Base-by-base conservation (phyloP, 495 filamentous ascomycete genomes). In the Penicillium angulare region DNA sequence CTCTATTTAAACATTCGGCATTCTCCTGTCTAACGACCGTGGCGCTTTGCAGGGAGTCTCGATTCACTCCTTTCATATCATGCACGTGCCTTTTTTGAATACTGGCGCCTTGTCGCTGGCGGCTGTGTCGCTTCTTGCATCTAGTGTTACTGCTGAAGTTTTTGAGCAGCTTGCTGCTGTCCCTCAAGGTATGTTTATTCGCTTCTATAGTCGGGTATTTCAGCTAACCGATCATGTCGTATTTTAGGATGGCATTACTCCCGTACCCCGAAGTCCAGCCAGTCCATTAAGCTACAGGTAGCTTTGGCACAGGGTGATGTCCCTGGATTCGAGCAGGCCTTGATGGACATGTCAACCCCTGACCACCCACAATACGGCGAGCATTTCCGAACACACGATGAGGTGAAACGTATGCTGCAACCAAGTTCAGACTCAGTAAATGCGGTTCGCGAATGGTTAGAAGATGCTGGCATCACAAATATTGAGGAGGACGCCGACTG, bases 301-400 rank as follows among this genome's bases (percentile, higher is more conserved):
- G 82, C 80, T 15, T 71, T 86, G 7, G 57, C 74, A 33, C 81
- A 86, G 61, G 76, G 82, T 31, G 74, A 85, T 55, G 66, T 76
- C 18, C 73, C 59, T 20, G 69, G 77, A 18, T 84, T 89, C 44
- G 86, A 89, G 63, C 66, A 81, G 47, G 74, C 75, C 31, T 67
- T 89, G 8, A 66, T 81, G 49, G 77, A 81, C 7, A 76, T 88
- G 58, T 83, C 83, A 17, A 80, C 77, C 3, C 86, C 86, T 0
- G 72, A 69, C 22, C 72, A 82, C 50, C 61, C 72, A 3, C 67
- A 72, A 4, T 87, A 87, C 55, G 86, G 86, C 5, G 61, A 80
- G 46, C 81, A 89, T 54, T 75, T 87, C 63, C 72, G 74, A 47
- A 61, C 64, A 13, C 72, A 79, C 39, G 71, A 82, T 21, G 73